A percentile compares a stretch with the other conserved stretches of the same genome.
Conservation (phyloP, 768 basidiomycete species). For the Pleurotus ostreatus region DNA sequence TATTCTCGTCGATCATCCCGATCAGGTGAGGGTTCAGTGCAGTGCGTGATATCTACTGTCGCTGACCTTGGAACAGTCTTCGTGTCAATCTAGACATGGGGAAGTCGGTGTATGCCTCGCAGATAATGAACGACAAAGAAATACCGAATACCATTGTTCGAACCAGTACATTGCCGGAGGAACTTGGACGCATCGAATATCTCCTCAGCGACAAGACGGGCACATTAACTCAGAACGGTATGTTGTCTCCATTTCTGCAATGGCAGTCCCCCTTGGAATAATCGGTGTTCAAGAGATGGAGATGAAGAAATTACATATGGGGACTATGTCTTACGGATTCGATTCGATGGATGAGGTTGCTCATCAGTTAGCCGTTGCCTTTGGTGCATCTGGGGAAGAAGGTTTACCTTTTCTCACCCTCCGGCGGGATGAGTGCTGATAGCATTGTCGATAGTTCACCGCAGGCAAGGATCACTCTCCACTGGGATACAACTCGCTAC, state of each 20-base stretch:
- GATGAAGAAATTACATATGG: slow-evolving; percentile 98
- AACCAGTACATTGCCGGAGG: slow-evolving; percentile 96
- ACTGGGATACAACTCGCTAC: slow-evolving; percentile 83
- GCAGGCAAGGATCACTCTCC: slow-evolving; percentile 51
- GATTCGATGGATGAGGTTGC: slow-evolving; percentile 99
- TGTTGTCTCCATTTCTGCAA: slow-evolving; percentile 15
- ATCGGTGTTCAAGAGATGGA: slow-evolving; percentile 78
- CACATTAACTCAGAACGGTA: slow-evolving; percentile 95
- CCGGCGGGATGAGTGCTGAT: background rate
- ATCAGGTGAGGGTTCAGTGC: slow-evolving; percentile 74
- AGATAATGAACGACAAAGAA: slow-evolving; percentile 90
- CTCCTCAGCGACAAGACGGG: slow-evolving; percentile 97
- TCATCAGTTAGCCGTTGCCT: slow-evolving; percentile 84
- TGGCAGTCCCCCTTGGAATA: slow-evolving; percentile 1
- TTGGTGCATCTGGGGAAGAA: slow-evolving; percentile 62
- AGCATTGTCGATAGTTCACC: slow-evolving; percentile 26
- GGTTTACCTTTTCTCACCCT: slow-evolving; percentile 28
- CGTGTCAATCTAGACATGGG: slow-evolving; percentile 99
- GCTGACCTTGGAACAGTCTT: slow-evolving; percentile 48
- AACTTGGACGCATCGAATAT: slow-evolving; percentile 93
- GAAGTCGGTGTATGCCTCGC: slow-evolving; percentile 94
- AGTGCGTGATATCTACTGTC: background rate
- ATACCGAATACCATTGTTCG: slow-evolving; percentile 95
- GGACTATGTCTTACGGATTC: slow-evolving; percentile 93
- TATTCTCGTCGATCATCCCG: slow-evolving; percentile 98